These are phyloP conservation scores for Chamaenerion angustifolium DNA, from an alignment of 345 rosid genomes.

Conservation along the genomic window DNA sequence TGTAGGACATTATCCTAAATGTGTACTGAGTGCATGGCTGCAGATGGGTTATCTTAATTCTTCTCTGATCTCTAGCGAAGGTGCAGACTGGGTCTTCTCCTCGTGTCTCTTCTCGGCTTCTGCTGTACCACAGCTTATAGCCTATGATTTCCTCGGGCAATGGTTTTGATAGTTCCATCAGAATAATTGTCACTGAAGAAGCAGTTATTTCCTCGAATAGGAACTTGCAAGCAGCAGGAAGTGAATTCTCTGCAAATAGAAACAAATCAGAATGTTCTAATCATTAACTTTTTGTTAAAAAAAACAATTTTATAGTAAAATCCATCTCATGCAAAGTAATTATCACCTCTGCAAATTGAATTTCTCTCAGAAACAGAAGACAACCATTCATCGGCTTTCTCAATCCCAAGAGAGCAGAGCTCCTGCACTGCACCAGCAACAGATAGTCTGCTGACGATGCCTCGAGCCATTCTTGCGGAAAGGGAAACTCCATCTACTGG, in stretches of 20 bases:
- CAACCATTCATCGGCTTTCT: conserved; percentile 56
- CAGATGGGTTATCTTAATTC: conserved; percentile 68
- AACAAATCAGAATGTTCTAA: neutral
- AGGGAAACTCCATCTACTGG: conserved; percentile 52
- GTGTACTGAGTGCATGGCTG: conserved; percentile 78
- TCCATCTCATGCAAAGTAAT: neutral
- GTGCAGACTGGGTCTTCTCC: conserved; percentile 41
- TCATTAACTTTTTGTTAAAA: neutral
- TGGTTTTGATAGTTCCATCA: conserved; percentile 49
- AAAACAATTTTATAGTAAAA: neutral
- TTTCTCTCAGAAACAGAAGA: conserved; percentile 16
- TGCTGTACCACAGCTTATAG: conserved; percentile 81
- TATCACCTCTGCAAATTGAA: neutral
- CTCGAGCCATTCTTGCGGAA: conserved; percentile 68
- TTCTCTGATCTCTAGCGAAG: conserved; percentile 60
- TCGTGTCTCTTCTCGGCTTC: conserved; percentile 51
- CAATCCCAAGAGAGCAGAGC: conserved; percentile 63
- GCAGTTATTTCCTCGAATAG: conserved; percentile 71
- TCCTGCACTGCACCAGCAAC: conserved; percentile 62
- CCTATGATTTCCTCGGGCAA: conserved; percentile 44
- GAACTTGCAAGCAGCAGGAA: conserved; percentile 82
- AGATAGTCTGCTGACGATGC: conserved; percentile 86
- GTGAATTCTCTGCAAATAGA: conserved; percentile 33
- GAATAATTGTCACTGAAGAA: conserved; percentile 42
- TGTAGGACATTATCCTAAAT: conserved; percentile 46